Percentiles rank a stretch among this genome's conserved stretches.
These are phyloP conservation scores for Scedosporium dehoogii DNA, from an alignment of 2,329 filamentous ascomycete species.

Conservation along the genomic window DNA sequence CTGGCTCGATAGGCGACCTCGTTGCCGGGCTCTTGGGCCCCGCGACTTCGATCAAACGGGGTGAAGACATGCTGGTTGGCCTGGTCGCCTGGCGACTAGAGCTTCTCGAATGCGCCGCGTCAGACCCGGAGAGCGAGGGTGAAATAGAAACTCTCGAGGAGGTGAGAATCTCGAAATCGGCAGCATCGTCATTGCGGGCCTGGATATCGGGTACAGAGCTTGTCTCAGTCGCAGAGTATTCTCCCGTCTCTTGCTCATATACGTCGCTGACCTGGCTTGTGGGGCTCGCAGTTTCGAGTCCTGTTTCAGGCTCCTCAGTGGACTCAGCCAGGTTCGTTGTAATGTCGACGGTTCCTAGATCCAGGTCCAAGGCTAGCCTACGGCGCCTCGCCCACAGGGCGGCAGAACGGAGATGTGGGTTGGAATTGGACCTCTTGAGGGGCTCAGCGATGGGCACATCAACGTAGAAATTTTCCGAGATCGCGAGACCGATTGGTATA, in stretches of 20 bases:
- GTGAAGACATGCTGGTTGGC: conserved; percentile 41
- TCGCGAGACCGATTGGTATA: background rate
- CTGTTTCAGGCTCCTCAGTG: background rate
- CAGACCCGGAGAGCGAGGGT: conserved; percentile 36
- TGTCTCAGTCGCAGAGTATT: background rate
- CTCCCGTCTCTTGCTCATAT: conserved; percentile 9
- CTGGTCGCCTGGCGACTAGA: conserved; percentile 3
- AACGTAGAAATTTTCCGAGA: conserved; percentile 7
- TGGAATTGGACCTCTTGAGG: conserved; percentile 37
- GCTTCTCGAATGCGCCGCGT: conserved; percentile 20
- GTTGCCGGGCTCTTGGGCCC: conserved; percentile 38
- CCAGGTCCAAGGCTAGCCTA: background rate
- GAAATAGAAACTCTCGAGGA: conserved; percentile 48
- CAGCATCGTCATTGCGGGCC: conserved; percentile 23
- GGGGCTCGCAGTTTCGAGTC: background rate
- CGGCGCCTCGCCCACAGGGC: conserved; percentile 11
- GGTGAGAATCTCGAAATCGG: conserved; percentile 49
- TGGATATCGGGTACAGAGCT: background rate
- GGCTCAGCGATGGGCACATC: conserved; percentile 14
- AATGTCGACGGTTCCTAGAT: background rate
- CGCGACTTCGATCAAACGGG: conserved; percentile 47
- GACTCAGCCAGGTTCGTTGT: background rate
- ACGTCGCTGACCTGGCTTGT: background rate
- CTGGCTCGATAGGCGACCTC: conserved; percentile 21
- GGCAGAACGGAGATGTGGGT: conserved; percentile 29